Base-by-base conservation (phyloP, 306 rosid genomes). In the Delonix regia region DNA sequence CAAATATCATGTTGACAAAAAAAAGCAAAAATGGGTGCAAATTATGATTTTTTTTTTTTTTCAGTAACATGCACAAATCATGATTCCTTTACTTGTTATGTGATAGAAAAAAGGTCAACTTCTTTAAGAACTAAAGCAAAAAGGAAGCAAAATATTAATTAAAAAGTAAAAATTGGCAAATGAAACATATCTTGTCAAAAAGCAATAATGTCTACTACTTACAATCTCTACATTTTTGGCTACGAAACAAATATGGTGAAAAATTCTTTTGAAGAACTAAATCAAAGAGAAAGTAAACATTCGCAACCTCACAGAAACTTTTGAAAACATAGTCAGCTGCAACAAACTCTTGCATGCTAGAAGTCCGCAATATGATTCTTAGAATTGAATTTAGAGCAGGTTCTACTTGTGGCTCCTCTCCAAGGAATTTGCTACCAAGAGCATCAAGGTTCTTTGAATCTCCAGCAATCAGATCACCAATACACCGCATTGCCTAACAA, bases 261-360 rank as follows among this genome's bases (percentile, higher is more conserved):
- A 64, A 28, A 72, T 47, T 47, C 27, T 60, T 76, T 66, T 47
- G 42, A 78, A 47, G 36, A 68, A 61, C 56, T 16, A 42, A 52
- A 52, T 27, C 62, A 44, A 48, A 61, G 53, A 48, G 69, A 13
- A 66, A 45, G 27, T 63, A 82, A 25, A 69, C 41, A 45, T 75
- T 62, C 62, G 71, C 86, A 88, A 94, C 98, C 98, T 94, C 97
- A 82, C 98, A 94, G 77, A 94, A 94, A 88, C 85, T 68, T 81
- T 89, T 92, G 69, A 94, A 94, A 83, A 94, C 85, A 78, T 88
- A 89, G 87, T 94, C 97, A 55, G 97, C 97, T 11, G 98, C 93
- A 84, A 88, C 82, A 83, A 90, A 92, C 82, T 94, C 98, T 79
- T 92, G 93, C 61, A 81, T 66, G 83, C 93, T 94, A 55, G 98